Conservation (phyloP, 2,329 filamentous ascomycete species). For the Fusarium sarcochroum region DNA sequence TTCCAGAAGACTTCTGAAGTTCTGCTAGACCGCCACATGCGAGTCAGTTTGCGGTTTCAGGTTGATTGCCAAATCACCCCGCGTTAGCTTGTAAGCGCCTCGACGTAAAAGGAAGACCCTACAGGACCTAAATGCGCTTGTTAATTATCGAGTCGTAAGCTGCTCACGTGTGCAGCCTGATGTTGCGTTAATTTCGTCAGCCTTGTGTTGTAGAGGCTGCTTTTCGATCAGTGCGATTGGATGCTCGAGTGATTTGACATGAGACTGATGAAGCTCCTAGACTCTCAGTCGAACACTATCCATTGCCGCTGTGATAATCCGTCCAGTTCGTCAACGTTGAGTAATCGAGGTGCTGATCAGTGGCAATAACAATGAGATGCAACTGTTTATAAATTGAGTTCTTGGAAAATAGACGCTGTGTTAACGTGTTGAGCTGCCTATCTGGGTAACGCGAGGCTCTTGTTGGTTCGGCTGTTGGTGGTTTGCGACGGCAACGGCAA, state of each 20-base stretch:
- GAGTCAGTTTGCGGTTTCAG: conserved; percentile 36
- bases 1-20: conserved; percentile 30
- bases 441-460: not conserved
- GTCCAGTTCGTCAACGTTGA: too few species aligned
- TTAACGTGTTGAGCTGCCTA: not conserved
- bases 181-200: not conserved
- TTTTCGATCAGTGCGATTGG: too few species aligned
- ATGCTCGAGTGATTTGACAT: too few species aligned
- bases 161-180: conserved; percentile 1
- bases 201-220: not conserved
- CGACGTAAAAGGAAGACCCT: conserved; percentile 1
- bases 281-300: too few species aligned
- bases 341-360: too few species aligned
- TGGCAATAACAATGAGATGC: too few species aligned
- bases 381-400: too few species aligned
- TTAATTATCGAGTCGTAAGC: not conserved
- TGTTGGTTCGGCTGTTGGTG: conserved; percentile 5
- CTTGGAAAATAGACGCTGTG: not conserved
- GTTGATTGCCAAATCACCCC: conserved; percentile 28
- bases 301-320: too few species aligned
- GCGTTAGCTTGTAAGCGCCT: conserved; percentile 20
- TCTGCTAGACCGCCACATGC: conserved; percentile 29
- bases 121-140: conserved; percentile 1
- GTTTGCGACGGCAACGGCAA: conserved; percentile 8
- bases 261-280: too few species aligned